phyloP scores from a whole-genome alignment of 495 filamentous ascomycete genomes.

The Cetradonia linearis region DNA sequence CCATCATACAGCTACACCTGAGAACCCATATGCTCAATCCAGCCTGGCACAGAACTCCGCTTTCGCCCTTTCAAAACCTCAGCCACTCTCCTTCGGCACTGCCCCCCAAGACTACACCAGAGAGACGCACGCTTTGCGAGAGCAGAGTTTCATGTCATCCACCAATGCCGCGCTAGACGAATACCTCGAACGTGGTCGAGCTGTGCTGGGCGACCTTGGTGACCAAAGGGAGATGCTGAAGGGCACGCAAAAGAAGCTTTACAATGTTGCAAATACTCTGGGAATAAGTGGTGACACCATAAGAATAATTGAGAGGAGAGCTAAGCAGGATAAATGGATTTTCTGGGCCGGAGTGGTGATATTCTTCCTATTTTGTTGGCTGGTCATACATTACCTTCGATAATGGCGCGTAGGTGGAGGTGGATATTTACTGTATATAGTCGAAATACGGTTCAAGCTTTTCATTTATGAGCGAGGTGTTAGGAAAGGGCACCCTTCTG shows the following conservation, averaged over 20 bases:
- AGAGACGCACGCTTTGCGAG: slow-evolving; percentile 76
- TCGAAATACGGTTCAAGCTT: neutral
- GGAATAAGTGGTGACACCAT: slow-evolving; percentile 94
- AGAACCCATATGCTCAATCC: slow-evolving; percentile 81
- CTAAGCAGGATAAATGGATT: slow-evolving; percentile 95
- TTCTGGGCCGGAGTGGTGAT: slow-evolving; percentile 79
- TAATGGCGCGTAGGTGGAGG: slow-evolving; percentile 30
- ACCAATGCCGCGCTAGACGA: slow-evolving; percentile 82
- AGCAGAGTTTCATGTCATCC: slow-evolving; percentile 73
- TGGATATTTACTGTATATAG: neutral
- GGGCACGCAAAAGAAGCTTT: slow-evolving; percentile 79
- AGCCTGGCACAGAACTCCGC: slow-evolving; percentile 44
- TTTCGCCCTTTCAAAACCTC: slow-evolving; percentile 34
- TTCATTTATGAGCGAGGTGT: slow-evolving; percentile 13
- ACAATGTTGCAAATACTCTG: slow-evolving; percentile 86
- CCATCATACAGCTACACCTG: slow-evolving; percentile 76
- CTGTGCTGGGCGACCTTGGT: slow-evolving; percentile 78
- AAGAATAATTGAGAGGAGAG: slow-evolving; percentile 82
- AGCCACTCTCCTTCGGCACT: slow-evolving; percentile 43
- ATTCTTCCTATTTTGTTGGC: slow-evolving; percentile 90
- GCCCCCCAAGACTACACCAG: slow-evolving; percentile 50
- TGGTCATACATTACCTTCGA: slow-evolving; percentile 72
- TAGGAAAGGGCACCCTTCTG: slow-evolving; percentile 1
- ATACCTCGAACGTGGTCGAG: slow-evolving; percentile 81
- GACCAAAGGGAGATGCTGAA: slow-evolving; percentile 92